These are phyloP conservation scores for Phialocephala subalpina DNA, from an alignment of 2,329 filamentous ascomycete genomes.

Conservation along the genomic window DNA sequence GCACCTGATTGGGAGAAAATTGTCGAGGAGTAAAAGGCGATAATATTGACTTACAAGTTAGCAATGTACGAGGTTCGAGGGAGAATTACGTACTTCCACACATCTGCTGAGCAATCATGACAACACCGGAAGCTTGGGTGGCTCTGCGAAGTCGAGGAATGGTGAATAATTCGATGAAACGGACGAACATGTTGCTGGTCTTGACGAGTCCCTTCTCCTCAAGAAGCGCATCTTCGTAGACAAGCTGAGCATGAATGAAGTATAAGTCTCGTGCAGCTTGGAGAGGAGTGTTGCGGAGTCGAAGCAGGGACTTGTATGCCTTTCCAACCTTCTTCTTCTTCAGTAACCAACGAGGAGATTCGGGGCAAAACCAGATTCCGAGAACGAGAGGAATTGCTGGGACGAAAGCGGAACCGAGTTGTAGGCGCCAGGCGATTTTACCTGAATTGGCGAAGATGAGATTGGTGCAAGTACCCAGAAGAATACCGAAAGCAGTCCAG, in stretches of 20 bases:
- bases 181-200: constrained; percentile 63
- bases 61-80: background rate
- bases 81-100: constrained; percentile 29
- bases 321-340: constrained; percentile 50
- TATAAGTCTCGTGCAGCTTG: constrained; percentile 70
- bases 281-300: constrained; percentile 63
- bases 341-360: constrained; percentile 63
- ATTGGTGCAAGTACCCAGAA: constrained; percentile 51
- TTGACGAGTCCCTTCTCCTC: constrained; percentile 50
- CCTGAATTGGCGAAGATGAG: constrained; percentile 61
- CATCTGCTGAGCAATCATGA: constrained; percentile 66
- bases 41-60: constrained; percentile 61
- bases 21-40: constrained; percentile 77
- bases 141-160: constrained; percentile 75
- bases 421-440: constrained; percentile 66
- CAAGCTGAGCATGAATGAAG: constrained; percentile 63
- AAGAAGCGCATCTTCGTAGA: constrained; percentile 37
- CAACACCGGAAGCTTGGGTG: constrained; percentile 77
- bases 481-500: constrained; percentile 70
- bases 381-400: constrained; percentile 63
- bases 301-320: constrained; percentile 65
- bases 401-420: constrained; percentile 71
- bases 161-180: constrained; percentile 72
- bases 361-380: constrained; percentile 71
- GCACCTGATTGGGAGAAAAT: constrained; percentile 66